Percentiles rank a stretch among this genome's conserved stretches.
Conservation (phyloP, 2,329 filamentous ascomycete species). For the Stenocarpella maydis region DNA sequence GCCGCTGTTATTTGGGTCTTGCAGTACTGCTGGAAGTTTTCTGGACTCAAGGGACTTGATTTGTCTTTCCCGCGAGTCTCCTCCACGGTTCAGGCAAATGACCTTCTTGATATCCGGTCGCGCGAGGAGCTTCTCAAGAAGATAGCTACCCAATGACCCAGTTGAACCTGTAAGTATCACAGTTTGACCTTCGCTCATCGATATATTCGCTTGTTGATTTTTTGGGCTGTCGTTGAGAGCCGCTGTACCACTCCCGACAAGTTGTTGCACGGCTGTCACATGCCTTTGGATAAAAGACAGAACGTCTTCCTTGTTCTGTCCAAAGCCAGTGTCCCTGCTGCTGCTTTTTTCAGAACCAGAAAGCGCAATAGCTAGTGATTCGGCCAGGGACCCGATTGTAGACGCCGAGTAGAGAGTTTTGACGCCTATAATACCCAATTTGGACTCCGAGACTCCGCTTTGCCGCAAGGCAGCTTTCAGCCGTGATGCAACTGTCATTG, state of each 20-base stretch:
- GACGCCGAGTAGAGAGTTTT: conserved; percentile 1
- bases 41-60: background rate
- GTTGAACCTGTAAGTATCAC: conserved; percentile 57
- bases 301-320: background rate
- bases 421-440: background rate
- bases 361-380: background rate
- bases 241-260: background rate
- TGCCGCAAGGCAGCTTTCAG: conserved; percentile 8
- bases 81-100: conserved; percentile 58
- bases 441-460: background rate
- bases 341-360: background rate
- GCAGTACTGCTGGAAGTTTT: conserved; percentile 38
- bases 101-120: conserved; percentile 50
- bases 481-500: background rate
- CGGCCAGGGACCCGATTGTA: conserved; percentile 2
- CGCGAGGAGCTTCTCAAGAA: conserved; percentile 49
- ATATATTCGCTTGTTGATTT: background rate
- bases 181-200: background rate
- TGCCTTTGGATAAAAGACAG: conserved; percentile 34
- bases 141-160: conserved; percentile 57
- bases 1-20: conserved; percentile 46
- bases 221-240: too few species aligned
- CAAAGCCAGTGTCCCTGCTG: background rate
- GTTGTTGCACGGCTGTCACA: background rate
- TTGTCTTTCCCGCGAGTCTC: conserved; percentile 41